Conservation (phyloP, 2,329 filamentous ascomycete genomes). For the Aureobasidium sp. region DNA sequence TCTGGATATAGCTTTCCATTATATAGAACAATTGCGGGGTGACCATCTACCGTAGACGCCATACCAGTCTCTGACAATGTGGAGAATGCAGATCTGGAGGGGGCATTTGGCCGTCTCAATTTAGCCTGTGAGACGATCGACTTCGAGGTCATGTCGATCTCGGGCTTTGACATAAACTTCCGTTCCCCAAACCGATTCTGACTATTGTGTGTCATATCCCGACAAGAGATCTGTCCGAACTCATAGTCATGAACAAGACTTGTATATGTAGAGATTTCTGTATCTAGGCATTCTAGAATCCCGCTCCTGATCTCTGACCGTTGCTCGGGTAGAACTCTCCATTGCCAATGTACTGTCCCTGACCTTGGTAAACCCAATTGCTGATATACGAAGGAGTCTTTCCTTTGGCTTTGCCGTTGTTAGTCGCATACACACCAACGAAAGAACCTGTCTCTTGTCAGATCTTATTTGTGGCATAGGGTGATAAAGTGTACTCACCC, state of each 20-base stretch:
- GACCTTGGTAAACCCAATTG: constrained; percentile 15
- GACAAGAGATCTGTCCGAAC: background rate
- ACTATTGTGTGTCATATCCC: background rate
- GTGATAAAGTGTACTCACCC: background rate
- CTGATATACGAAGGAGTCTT: constrained; percentile 12
- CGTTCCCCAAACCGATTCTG: background rate
- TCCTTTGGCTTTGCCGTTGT: constrained; percentile 10
- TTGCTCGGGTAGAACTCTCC: constrained; percentile 12
- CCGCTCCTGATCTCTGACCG: background rate
- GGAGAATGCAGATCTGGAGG: background rate
- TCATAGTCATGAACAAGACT: background rate
- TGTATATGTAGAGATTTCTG: too few relatives aligned
- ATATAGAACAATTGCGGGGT: background rate
- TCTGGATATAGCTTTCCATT: background rate
- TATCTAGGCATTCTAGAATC: background rate
- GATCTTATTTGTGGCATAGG: background rate
- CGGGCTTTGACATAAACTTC: background rate
- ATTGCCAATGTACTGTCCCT: constrained; percentile 15
- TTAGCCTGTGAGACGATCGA: background rate
- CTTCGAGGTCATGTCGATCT: background rate
- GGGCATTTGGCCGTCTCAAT: background rate
- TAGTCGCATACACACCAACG: constrained; percentile 14
- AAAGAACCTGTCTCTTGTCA: constrained; percentile 8
- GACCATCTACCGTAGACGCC: background rate
- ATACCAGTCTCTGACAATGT: background rate